These are phyloP conservation scores for Isoetes taiwanensis DNA, from an alignment of 75 land plant genomes.

Conservation along the genomic window DNA sequence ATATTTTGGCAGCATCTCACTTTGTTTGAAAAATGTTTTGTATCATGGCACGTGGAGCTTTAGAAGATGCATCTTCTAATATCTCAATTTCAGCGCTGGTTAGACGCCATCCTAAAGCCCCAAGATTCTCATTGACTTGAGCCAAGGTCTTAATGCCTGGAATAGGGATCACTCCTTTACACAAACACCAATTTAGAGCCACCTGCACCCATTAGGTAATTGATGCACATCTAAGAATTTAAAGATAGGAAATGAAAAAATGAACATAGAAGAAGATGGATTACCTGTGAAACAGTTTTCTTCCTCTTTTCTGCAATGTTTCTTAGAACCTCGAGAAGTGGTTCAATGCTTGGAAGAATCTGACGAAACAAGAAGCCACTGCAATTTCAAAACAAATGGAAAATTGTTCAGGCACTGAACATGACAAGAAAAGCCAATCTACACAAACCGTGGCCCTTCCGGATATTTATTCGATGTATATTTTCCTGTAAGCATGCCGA, in stretches of 20 bases:
- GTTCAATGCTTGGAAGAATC: conserved; percentile 68
- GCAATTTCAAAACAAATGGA: conserved; percentile 14
- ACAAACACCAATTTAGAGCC: conserved; percentile 94
- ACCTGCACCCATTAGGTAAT: conserved; percentile 33
- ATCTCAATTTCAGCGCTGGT: conserved; percentile 38
- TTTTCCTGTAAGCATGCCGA: conserved; percentile 96
- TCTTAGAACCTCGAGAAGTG: conserved; percentile 37
- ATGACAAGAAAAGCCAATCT: too few relatives aligned
- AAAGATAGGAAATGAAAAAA: not conserved
- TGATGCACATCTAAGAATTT: not conserved
- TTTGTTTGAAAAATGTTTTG: conserved; percentile 87
- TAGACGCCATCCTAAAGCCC: conserved; percentile 82
- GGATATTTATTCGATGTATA: conserved; percentile 65
- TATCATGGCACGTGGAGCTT: conserved; percentile 56
- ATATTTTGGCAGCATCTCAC: too few relatives aligned
- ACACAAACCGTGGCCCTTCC: conserved; percentile 65
- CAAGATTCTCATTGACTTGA: conserved; percentile 78
- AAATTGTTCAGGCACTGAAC: too few relatives aligned
- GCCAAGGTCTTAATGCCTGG: conserved; percentile 73
- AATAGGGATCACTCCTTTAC: conserved; percentile 85
- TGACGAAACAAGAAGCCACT: conserved; percentile 60
- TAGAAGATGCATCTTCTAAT: conserved; percentile 53
- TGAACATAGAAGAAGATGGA: not conserved
- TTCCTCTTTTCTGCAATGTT: conserved; percentile 49
- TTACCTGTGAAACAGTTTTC: conserved; percentile 80